Percentiles rank a stretch among this genome's conserved stretches.
These are phyloP conservation scores for Chaetomium tenue DNA, from an alignment of 495 filamentous ascomycete genomes.

Conservation along the genomic window DNA sequence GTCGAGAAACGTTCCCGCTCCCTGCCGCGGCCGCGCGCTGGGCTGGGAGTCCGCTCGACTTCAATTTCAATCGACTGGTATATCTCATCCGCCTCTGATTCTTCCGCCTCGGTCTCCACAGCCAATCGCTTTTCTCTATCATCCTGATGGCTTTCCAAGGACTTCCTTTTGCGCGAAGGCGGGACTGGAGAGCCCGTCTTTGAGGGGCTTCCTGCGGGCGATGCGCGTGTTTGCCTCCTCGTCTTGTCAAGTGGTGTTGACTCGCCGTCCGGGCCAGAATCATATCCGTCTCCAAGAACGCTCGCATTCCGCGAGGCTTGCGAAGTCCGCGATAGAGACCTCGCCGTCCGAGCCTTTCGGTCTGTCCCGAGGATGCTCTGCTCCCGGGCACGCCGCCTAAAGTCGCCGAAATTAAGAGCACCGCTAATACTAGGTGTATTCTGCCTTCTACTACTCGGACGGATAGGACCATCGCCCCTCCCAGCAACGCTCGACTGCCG, in stretches of 20 bases:
- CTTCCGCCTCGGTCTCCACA: slow-evolving; percentile 19
- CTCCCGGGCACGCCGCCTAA: slow-evolving; percentile 47
- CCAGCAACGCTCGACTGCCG: slow-evolving; percentile 48
- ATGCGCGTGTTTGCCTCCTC: slow-evolving; percentile 36
- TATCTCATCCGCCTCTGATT: slow-evolving; percentile 15
- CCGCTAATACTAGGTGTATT: slow-evolving; percentile 48
- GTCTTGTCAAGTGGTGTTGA: slow-evolving; percentile 43
- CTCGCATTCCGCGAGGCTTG: slow-evolving; percentile 27
- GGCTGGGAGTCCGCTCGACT: slow-evolving; percentile 26
- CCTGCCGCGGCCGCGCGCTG: slow-evolving; percentile 19
- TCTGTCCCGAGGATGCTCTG: slow-evolving; percentile 49
- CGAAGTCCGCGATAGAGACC: slow-evolving; percentile 31
- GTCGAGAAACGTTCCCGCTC: slow-evolving; percentile 25
- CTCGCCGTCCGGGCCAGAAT: slow-evolving; percentile 48
- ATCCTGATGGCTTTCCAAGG: slow-evolving; percentile 39
- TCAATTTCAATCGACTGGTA: slow-evolving; percentile 37
- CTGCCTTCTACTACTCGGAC: slow-evolving; percentile 49
- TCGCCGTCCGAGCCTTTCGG: slow-evolving; percentile 38
- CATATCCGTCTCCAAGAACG: slow-evolving; percentile 35
- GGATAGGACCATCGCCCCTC: slow-evolving; percentile 45
- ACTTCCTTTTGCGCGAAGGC: slow-evolving; percentile 49
- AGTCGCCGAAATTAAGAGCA: slow-evolving; percentile 47
- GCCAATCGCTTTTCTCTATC: slow-evolving; percentile 30
- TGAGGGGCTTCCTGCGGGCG: slow-evolving; percentile 13
- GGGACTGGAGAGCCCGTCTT: slow-evolving; percentile 27